Base-by-base conservation (phyloP, 495 filamentous ascomycete genomes). In the Daldinia bambusicola region DNA sequence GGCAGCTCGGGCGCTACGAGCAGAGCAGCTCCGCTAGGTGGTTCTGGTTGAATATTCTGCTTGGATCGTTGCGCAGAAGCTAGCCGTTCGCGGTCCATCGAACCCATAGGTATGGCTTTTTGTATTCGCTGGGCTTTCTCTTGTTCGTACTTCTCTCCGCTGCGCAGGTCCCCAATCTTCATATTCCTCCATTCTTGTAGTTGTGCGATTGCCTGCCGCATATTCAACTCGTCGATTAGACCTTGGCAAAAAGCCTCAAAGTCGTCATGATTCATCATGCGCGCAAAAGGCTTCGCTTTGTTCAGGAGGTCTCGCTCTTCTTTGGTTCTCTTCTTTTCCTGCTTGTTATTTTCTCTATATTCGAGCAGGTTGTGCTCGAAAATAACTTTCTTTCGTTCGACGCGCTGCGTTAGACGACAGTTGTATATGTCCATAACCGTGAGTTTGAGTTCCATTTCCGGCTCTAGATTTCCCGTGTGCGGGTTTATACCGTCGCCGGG, bases 391-490 rank as follows among this genome's bases (percentile, higher is more conserved):
- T 99, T 99, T 45, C 95, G 87, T 74, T 98, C 94, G n/a, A 92
- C 94, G 36, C 95, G 89, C 45, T 92, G 90, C 6, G 93, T 97
- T 26, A 99, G 83, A 14, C 94, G 91, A 30, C 92, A 90, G 75
- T 98, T 98, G 81, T 99, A 99, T 61, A 99, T 98, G 69, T 97
- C 94, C 86, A 99, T 98, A 2, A 99, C 93, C 0, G 94, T 97
- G 83, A 98, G 88, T 84, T 99, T 99, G 66, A 99, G 84, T 67
- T 97, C 94, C 84, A 94, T 95, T 80, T 99, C 95, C 10, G 94
- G 93, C 66, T 98, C 96, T 16, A 91, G 81, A 72, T 93, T 91
- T 67, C 92, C 91, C 2, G 93, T 97, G 12, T 85, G 81, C 5
- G 89, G 89, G 68, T 95, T 94, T 69, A 95, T 84, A 55, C 95